Evolutionary conservation across 2,329 filamentous ascomycete genomes (phyloP).

Genomic region (Penicillium brevicompactum): DNA sequence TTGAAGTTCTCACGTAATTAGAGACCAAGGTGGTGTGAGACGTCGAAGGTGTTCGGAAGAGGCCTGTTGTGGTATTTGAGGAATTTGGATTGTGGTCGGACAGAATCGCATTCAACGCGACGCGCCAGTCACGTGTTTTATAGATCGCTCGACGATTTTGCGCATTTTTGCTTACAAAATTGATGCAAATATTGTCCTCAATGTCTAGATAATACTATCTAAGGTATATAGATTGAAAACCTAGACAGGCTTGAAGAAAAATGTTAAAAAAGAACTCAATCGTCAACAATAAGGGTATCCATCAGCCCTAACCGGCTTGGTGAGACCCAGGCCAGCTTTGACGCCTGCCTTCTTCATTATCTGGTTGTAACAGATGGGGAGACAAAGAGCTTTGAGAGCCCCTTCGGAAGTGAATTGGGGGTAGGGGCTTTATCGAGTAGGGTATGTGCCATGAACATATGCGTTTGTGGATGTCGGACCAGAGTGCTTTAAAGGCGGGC

Average conservation of each 20-base stretch:
- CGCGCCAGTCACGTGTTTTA: conserved; percentile 30
- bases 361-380: not conserved
- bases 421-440: not conserved
- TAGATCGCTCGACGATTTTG: conserved; percentile 15
- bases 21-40: not conserved
- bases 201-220: not conserved
- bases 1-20: not conserved
- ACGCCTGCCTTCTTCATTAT: conserved; percentile 1
- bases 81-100: conserved; percentile 12
- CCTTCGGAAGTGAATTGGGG: not conserved
- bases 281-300: not conserved
- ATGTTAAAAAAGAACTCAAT: too few species aligned
- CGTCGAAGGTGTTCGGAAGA: not conserved
- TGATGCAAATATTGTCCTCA: not conserved
- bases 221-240: not conserved
- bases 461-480: conserved; percentile 9
- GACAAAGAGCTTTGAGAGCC: not conserved
- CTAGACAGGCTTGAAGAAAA: not conserved
- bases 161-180: not conserved
- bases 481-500: conserved; percentile 56
- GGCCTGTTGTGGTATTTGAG: conserved; percentile 7
- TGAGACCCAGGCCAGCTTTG: conserved; percentile 4
- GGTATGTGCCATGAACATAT: not conserved
- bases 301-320: conserved; percentile 2
- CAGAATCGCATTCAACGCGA: conserved; percentile 14